Conservation (phyloP, 257 asterid genomes). For the Cordia subcordata region DNA sequence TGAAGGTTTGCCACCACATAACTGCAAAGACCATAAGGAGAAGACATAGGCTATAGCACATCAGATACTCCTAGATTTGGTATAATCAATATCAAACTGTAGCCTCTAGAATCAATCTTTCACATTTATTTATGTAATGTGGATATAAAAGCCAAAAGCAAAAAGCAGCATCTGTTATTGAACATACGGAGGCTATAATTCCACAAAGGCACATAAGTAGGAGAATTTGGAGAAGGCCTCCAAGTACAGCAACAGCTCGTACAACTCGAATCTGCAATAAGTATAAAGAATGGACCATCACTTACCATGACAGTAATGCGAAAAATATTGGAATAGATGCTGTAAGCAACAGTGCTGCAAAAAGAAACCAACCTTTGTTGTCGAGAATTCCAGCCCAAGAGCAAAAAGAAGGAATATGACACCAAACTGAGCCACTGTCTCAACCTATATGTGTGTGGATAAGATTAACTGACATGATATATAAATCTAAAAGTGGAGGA, state of each 20-base stretch:
- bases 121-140: no score
- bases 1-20: constrained; percentile 91
- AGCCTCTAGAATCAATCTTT: neutral
- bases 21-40: constrained; percentile 37
- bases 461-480: constrained; percentile 5
- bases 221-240: constrained; percentile 90
- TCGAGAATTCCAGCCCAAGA: constrained; percentile 92
- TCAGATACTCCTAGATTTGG: neutral
- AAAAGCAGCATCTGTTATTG: constrained; percentile 1
- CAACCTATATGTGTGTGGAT: constrained; percentile 58
- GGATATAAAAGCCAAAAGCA: constrained; percentile 5
- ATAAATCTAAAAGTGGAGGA: neutral
- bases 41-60: neutral
- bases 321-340: neutral
- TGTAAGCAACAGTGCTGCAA: neutral
- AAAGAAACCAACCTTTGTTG: constrained; percentile 61
- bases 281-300: constrained; percentile 6
- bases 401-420: constrained; percentile 98
- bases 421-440: constrained; percentile 99
- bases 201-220: constrained; percentile 94
- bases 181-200: constrained; percentile 78
- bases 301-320: neutral
- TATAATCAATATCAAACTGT: neutral
- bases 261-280: constrained; percentile 85
- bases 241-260: constrained; percentile 98